Percentiles rank a stretch among this genome's conserved stretches.
These are phyloP conservation scores for Pichia sp. DNA, from an alignment of 1,139 yeast species.

Conservation along the genomic window DNA sequence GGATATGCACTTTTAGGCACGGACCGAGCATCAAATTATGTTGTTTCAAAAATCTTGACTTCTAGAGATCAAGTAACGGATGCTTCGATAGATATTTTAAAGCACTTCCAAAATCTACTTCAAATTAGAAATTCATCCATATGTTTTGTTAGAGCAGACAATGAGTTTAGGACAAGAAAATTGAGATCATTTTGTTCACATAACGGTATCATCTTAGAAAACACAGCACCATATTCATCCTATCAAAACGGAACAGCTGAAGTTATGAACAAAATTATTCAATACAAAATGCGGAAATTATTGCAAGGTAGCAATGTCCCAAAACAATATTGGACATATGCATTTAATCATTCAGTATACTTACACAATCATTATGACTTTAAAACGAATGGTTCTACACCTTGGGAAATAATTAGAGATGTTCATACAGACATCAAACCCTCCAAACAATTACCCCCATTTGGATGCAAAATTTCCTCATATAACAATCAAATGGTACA, in stretches of 20 bases:
- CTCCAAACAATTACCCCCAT: neutral
- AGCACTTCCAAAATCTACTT: neutral
- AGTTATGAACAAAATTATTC: neutral
- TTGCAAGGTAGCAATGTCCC: neutral
- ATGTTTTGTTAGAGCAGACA: slow-evolving; percentile 2
- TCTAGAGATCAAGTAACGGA: slow-evolving; percentile 2
- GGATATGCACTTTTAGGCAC: slow-evolving; percentile 1
- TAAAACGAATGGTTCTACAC: neutral
- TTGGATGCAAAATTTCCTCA: slow-evolving; percentile 1
- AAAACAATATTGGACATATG: slow-evolving; percentile 1
- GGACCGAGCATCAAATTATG: slow-evolving; percentile 1
- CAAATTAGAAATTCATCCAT: neutral
- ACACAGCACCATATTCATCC: neutral
- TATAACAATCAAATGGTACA: neutral
- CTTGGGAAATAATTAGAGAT: slow-evolving; percentile 1
- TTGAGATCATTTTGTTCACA: neutral
- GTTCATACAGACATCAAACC: neutral
- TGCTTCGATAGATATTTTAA: neutral
- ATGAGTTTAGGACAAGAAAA: slow-evolving; percentile 2
- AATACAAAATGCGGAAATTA: neutral
- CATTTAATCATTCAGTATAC: slow-evolving; percentile 1
- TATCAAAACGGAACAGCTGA: neutral
- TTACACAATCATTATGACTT: slow-evolving; percentile 2
- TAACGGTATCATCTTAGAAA: neutral
- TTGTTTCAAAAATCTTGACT: slow-evolving; percentile 1